phyloP scores from a whole-genome alignment of 129 eudicot genomes.

The Lactuca sativa region DNA sequence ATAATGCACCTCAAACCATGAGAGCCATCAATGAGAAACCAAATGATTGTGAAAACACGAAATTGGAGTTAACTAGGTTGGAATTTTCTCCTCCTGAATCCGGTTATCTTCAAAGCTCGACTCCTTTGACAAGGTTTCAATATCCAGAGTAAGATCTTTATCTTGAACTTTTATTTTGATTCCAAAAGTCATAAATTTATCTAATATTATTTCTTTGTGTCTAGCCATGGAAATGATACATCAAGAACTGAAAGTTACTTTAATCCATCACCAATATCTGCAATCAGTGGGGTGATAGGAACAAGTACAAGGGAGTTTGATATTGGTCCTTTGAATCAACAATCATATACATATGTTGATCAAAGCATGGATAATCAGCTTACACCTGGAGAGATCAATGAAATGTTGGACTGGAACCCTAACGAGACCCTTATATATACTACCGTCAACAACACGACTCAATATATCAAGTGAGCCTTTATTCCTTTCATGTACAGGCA shows the following conservation, averaged over 20 bases:
- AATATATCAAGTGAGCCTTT: not conserved
- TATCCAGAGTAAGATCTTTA: slow-evolving; percentile 50
- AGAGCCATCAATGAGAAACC: slow-evolving; percentile 19
- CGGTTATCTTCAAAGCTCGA: slow-evolving; percentile 31
- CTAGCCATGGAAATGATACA: slow-evolving; percentile 39
- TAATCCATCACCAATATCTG: slow-evolving; percentile 41
- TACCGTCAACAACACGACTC: not conserved
- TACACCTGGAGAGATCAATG: slow-evolving; percentile 10
- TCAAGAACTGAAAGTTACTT: slow-evolving; percentile 31
- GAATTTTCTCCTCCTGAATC: slow-evolving; percentile 26
- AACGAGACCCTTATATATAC: not conserved
- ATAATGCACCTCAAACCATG: slow-evolving; percentile 15
- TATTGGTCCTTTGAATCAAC: slow-evolving; percentile 28
- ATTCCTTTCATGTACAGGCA: not conserved
- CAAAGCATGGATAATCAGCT: slow-evolving; percentile 9
- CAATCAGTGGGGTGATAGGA: slow-evolving; percentile 19
- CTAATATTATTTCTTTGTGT: not conserved
- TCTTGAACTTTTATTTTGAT: slow-evolving; percentile 1
- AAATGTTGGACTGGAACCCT: not conserved
- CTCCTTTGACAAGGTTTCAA: slow-evolving; percentile 51
- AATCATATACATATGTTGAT: slow-evolving; percentile 27
- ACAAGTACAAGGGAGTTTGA: slow-evolving; percentile 13
- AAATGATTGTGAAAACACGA: slow-evolving; percentile 18
- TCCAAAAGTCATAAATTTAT: not conserved
- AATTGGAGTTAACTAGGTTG: slow-evolving; percentile 1